A percentile compares a stretch with the other conserved stretches of the same genome.
phyloP scores from a whole-genome alignment of 139 green algal genomes.

The Axilococcus clingmanii region DNA sequence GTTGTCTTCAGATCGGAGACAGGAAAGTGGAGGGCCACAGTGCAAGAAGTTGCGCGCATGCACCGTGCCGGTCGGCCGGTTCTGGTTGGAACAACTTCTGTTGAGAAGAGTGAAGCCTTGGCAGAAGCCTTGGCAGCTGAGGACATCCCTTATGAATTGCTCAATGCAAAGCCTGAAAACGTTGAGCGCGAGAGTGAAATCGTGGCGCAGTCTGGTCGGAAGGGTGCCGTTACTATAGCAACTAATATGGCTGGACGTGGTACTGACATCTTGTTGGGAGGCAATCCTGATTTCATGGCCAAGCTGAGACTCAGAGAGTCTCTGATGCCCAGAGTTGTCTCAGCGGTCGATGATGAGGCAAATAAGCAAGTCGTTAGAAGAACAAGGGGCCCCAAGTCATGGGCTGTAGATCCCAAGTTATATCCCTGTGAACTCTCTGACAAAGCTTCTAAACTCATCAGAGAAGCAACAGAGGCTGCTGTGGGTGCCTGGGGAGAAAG shows the following conservation, averaged over 20 bases:
- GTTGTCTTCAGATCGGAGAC: conserved; percentile 75
- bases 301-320: conserved; percentile 86
- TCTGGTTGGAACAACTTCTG: conserved; percentile 86
- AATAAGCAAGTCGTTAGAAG: conserved; percentile 4
- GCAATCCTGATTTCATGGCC: conserved; percentile 87
- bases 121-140: conserved; percentile 57
- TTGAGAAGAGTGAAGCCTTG: conserved; percentile 86
- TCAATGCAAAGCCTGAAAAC: conserved; percentile 99
- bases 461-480: conserved; percentile 21
- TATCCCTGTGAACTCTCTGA: conserved; percentile 80
- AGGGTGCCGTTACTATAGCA: conserved; percentile 84
- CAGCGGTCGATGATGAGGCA: conserved; percentile 23
- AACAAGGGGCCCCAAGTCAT: conserved; percentile 24
- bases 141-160: conserved; percentile 74
- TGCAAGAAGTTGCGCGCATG: conserved; percentile 82
- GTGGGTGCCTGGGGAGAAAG: conserved; percentile 32
- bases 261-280: conserved; percentile 97
- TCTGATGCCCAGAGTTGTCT: conserved; percentile 74
- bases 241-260: conserved; percentile 98
- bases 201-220: conserved; percentile 79
- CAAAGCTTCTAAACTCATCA: conserved; percentile 9
- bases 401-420: conserved; percentile 47
- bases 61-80: conserved; percentile 81
- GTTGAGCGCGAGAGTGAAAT: conserved; percentile 96
- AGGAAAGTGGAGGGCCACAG: conserved; percentile 83